Conservation (phyloP, 148 eudicot species). For the Salicornia ramosissima region DNA sequence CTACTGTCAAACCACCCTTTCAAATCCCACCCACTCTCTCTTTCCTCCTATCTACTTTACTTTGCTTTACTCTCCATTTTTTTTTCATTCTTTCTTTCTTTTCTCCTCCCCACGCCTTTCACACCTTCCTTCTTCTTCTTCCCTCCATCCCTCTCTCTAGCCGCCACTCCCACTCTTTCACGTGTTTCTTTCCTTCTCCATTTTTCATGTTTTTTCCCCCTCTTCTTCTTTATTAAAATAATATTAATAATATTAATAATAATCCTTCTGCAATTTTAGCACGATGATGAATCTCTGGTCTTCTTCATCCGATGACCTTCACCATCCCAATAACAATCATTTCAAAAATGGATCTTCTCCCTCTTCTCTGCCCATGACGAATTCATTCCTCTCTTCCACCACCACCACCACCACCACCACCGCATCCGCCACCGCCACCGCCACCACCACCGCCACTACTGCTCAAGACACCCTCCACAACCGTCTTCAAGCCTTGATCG, state of each 20-base stretch:
- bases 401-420: conserved; percentile 24
- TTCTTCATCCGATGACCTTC: neutral
- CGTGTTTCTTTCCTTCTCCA: conserved; percentile 28
- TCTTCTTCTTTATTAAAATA: conserved; percentile 12
- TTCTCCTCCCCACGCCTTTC: conserved; percentile 27
- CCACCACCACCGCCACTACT: neutral
- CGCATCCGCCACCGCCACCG: conserved; percentile 19
- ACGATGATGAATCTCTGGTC: conserved; percentile 41
- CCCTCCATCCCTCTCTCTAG: neutral
- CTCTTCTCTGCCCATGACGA: conserved; percentile 31
- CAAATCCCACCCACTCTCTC: conserved; percentile 8
- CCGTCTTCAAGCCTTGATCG: conserved; percentile 66
- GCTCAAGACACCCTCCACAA: conserved; percentile 64
- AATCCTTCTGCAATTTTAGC: neutral
- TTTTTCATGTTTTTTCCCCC: conserved; percentile 38
- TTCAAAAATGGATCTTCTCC: neutral
- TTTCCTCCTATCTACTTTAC: neutral
- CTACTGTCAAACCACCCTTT: neutral
- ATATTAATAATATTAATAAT: neutral
- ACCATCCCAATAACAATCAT: neutral
- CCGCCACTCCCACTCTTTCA: conserved; percentile 14
- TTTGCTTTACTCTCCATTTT: neutral
- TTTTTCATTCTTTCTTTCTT: neutral
- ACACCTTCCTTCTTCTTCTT: conserved; percentile 14
- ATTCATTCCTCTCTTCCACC: conserved; percentile 26